A percentile compares a stretch with the other conserved stretches of the same genome.
phyloP scores from a whole-genome alignment of 768 basidiomycete species.

The Amanita pseudoporphyria region DNA sequence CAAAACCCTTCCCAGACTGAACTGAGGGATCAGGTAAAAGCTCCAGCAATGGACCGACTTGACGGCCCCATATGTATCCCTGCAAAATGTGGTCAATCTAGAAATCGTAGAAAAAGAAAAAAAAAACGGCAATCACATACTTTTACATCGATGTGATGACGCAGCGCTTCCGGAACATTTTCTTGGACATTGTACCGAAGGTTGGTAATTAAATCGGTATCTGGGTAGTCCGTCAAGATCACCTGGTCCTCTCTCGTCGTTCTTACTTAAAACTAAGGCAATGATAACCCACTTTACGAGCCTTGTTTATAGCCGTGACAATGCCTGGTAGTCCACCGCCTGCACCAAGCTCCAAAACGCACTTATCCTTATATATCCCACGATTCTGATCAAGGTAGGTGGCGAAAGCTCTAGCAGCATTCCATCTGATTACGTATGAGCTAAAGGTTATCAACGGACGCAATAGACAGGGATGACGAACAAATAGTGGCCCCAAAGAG shows the following conservation, averaged over 20 bases:
- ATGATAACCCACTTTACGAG: slow-evolving; percentile 41
- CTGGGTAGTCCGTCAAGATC: slow-evolving; percentile 91
- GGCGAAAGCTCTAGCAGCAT: slow-evolving; percentile 66
- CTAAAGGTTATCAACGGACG: neutral
- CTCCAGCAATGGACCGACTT: slow-evolving; percentile 36
- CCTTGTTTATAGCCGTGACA: slow-evolving; percentile 61
- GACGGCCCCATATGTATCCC: slow-evolving; percentile 79
- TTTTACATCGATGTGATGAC: slow-evolving; percentile 24
- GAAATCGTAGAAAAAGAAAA: no score
- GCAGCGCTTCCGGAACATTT: slow-evolving; percentile 38
- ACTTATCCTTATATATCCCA: slow-evolving; percentile 31
- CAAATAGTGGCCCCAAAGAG: slow-evolving; percentile 79
- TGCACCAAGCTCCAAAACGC: slow-evolving; percentile 85
- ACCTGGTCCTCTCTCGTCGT: slow-evolving; percentile 35
- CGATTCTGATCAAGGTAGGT: slow-evolving; percentile 52
- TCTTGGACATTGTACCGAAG: slow-evolving; percentile 53
- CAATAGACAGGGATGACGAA: slow-evolving; percentile 20
- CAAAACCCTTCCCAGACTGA: slow-evolving; percentile 33
- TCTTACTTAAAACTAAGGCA: neutral
- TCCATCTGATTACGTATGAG: slow-evolving; percentile 46
- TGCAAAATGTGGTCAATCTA: no score
- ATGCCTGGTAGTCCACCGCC: slow-evolving; percentile 87
- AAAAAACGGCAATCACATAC: no score
- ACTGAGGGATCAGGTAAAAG: slow-evolving; percentile 11
- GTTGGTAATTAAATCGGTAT: slow-evolving; percentile 64